A percentile compares a stretch with the other conserved stretches of the same genome.
phyloP scores from a whole-genome alignment of 768 basidiomycete species.

The Hysterangium stoloniferum region DNA sequence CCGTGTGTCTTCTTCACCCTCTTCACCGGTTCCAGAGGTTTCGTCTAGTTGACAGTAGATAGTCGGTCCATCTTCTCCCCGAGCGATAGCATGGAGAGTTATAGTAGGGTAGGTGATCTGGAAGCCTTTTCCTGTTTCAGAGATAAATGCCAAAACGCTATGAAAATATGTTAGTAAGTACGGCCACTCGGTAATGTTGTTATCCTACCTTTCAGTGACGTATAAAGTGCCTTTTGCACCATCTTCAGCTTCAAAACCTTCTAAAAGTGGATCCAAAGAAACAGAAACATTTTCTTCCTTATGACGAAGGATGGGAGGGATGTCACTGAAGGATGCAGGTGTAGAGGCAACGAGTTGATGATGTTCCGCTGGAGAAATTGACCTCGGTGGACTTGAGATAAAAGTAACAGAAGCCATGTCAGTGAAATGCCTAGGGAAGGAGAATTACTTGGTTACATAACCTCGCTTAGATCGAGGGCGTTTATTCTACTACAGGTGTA shows the following conservation, averaged over 20 bases:
- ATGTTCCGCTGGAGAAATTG: constrained; percentile 61
- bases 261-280: constrained; percentile 58
- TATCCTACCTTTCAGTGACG: constrained; percentile 72
- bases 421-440: no score
- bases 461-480: no score
- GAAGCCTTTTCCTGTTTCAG: constrained; percentile 62
- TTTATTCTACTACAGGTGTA: no score
- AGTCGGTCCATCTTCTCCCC: constrained; percentile 53
- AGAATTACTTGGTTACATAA: no score
- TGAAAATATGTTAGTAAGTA: constrained; percentile 3
- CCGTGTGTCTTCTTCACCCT: constrained; percentile 29
- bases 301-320: constrained; percentile 76
- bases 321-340: constrained; percentile 75
- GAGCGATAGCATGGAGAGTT: constrained; percentile 88
- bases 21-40: constrained; percentile 29
- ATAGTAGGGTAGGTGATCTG: constrained; percentile 84
- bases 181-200: constrained; percentile 1
- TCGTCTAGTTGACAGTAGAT: constrained; percentile 96
- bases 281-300: constrained; percentile 65
- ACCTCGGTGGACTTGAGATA: constrained; percentile 35
- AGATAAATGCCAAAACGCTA: constrained; percentile 75
- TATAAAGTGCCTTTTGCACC: constrained; percentile 61
- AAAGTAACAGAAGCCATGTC: constrained; percentile 25
- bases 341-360: constrained; percentile 62
- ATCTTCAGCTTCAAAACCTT: constrained; percentile 48